Evolutionary conservation across 1,139 yeast species (phyloP), one percentile per base, ranked within the genome.

Genomic region (Diutina siamensis): DNA sequence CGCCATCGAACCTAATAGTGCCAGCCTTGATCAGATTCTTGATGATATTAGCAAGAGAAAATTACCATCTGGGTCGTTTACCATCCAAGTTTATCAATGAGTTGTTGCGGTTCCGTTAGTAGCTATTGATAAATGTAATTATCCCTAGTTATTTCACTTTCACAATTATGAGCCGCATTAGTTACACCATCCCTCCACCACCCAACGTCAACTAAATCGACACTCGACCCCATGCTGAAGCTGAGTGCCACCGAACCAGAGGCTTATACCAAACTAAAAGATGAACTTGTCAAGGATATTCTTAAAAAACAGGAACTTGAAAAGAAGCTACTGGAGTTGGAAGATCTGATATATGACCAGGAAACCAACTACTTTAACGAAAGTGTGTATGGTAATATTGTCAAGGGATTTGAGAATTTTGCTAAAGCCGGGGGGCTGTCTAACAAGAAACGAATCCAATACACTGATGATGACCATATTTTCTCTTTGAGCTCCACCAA

Each of bases 381-480:
- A 48, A 62, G 71, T 53, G 64, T 72, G 9, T 76, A 78, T 48
- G 96, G 95, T 0, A 87, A 87, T 58, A 82, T 92, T 32, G 84
- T 88, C 32, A 83, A 83, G 53, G 97, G 97, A 0, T 89, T 88
- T 57, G 97, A 89, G 48, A 83, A 79, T 55, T 84, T 85, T 58
- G 71, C 81, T 46, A 85, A 84, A 57, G 48, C 48, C 19, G 45
- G 49, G 18, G 55, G 59, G 44, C 65, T 65, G 46, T 68, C 71
- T 46, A 71, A 68, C 55, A 76, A 75, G 60, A 73, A 76, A 55
- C 72, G 78, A 53, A 66, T 76, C 17, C 69, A 71, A 8, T 78
- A 82, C 58, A 76, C 79, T 0, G 95, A 87, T 51, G 85, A 83
- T 40, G 97, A 89, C 57, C 78, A 95, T 45, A 76, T 89, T 7